A percentile compares a stretch with the other conserved stretches of the same genome.
phyloP scores from a whole-genome alignment of 108 stramenopile species.

The Stephanodiscus minutulus region DNA sequence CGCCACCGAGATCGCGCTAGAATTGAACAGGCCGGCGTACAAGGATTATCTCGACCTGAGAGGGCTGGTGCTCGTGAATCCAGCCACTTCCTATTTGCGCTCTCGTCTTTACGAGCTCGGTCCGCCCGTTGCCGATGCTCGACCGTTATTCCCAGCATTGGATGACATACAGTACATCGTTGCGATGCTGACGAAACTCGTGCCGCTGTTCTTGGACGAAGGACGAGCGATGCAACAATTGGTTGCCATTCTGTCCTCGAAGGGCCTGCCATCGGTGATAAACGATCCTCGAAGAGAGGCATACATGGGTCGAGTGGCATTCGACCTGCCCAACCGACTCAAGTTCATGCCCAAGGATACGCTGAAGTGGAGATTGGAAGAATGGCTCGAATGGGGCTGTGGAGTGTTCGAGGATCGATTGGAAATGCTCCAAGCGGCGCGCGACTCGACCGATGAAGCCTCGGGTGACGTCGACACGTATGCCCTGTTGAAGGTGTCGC shows the following conservation, averaged over 20 bases:
- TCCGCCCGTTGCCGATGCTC: constrained; percentile 64
- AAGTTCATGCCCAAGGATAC: constrained; percentile 79
- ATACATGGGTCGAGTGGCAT: constrained; percentile 86
- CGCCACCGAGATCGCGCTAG: constrained; percentile 70
- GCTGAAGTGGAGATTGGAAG: constrained; percentile 69
- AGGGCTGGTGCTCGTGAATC: constrained; percentile 82
- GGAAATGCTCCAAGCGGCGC: constrained; percentile 18
- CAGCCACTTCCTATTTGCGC: constrained; percentile 81
- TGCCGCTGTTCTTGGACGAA: constrained; percentile 81
- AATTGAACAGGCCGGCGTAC: constrained; percentile 20
- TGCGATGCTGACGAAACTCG: constrained; percentile 51
- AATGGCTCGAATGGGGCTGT: constrained; percentile 76
- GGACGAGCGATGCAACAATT: constrained; percentile 65
- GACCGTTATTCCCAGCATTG: constrained; percentile 27
- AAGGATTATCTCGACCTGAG: constrained; percentile 38
- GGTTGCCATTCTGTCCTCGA: constrained; percentile 63
- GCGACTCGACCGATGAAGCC: constrained; percentile 8
- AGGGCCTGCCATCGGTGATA: constrained; percentile 78
- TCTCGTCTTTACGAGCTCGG: constrained; percentile 69
- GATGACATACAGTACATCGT: constrained; percentile 51
- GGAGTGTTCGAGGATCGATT: constrained; percentile 45
- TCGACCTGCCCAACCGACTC: constrained; percentile 62
- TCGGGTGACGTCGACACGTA: constrained; percentile 13
- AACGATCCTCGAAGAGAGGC: constrained; percentile 76
- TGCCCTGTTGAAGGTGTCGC: constrained; percentile 11